phyloP scores from a whole-genome alignment of 768 basidiomycete genomes.

The Rhodotorula kratochvilovae region DNA sequence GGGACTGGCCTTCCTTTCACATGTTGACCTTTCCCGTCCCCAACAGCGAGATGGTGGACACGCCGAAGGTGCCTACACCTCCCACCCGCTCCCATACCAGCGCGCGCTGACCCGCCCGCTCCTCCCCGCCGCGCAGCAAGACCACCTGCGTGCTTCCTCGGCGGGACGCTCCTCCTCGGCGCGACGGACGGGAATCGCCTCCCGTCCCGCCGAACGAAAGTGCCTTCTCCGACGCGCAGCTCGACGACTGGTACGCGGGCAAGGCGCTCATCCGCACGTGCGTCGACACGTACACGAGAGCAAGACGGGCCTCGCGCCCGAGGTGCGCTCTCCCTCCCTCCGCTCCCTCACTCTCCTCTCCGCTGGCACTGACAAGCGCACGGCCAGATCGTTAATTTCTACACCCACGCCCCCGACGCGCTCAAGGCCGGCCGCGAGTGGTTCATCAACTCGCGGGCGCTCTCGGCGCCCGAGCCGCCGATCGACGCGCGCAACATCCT shows the following conservation, averaged over 20 bases:
- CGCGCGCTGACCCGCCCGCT: neutral
- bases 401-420: conserved; percentile 47
- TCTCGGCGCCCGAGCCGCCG: conserved; percentile 32
- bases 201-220: conserved; percentile 20
- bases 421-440: conserved; percentile 51
- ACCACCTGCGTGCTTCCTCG: conserved; percentile 95
- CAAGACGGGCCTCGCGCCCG: conserved; percentile 41
- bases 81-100: too few relatives aligned
- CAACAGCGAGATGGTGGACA: neutral
- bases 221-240: conserved; percentile 56
- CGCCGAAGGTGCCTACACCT: conserved; percentile 5
- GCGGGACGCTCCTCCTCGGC: conserved; percentile 84
- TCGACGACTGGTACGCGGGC: conserved; percentile 77
- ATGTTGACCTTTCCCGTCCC: neutral
- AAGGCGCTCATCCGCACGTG: conserved; percentile 79
- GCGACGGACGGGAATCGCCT: conserved; percentile 53
- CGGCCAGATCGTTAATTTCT: conserved; percentile 77
- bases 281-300: conserved; percentile 58
- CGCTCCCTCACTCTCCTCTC: too few relatives aligned
- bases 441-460: conserved; percentile 36
- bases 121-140: conserved; percentile 61
- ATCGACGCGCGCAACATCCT: conserved; percentile 92
- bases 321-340: conserved; percentile 12
- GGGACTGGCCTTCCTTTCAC: conserved; percentile 27
- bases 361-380: neutral